Conservation (phyloP, 1,284 basidiomycete genomes). For the Irpex lacteus region DNA sequence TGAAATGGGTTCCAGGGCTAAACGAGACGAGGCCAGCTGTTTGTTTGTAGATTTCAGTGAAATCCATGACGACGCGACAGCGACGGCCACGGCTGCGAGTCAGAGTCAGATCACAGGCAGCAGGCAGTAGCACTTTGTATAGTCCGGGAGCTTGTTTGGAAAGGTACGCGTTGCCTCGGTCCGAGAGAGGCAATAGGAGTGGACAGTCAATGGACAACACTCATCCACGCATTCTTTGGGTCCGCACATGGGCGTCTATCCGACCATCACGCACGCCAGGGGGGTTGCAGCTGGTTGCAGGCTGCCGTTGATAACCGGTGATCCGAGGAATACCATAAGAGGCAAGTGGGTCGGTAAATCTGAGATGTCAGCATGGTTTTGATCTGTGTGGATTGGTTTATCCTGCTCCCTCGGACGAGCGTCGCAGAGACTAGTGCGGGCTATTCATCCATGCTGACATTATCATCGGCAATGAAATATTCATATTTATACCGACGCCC, state of each 20-base stretch:
- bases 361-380: not conserved
- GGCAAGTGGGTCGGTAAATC: not conserved
- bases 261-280: constrained; percentile 8
- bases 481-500: not conserved
- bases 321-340: not conserved
- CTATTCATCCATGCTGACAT: constrained; percentile 6
- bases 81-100: not conserved
- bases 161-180: not conserved
- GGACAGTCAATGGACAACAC: not conserved
- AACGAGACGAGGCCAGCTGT: constrained; percentile 64
- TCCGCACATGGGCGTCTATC: not conserved
- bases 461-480: not conserved
- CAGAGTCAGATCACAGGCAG: not conserved
- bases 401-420: not conserved
- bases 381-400: not conserved
- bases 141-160: no score
- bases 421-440: not conserved
- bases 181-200: not conserved
- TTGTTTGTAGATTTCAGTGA: constrained; percentile 79
- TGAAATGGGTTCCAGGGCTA: constrained; percentile 71
- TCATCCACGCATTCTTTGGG: not conserved
- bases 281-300: not conserved
- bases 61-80: constrained; percentile 42
- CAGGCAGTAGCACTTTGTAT: not conserved
- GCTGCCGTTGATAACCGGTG: not conserved